These are phyloP conservation scores for Asterochloris sp. DNA, from an alignment of 139 green algal species.

Conservation along the genomic window DNA sequence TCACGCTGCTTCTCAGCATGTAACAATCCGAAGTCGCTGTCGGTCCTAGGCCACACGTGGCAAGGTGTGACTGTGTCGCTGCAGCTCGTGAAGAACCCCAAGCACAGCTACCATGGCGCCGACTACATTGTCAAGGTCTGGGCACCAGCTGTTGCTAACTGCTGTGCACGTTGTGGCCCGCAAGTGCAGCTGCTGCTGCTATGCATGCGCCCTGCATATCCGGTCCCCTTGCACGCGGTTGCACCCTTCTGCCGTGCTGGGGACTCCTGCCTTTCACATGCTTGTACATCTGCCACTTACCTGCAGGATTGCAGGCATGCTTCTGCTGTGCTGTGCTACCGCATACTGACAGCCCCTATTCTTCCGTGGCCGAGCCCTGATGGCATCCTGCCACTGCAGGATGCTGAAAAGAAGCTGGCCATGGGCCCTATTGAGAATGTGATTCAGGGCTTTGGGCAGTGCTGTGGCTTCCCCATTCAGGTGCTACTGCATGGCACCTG, in stretches of 20 bases:
- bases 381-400: neutral
- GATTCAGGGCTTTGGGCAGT: conserved; percentile 25
- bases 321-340: neutral
- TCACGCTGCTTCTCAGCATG: too few relatives aligned
- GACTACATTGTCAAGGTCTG: conserved; percentile 15
- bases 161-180: neutral
- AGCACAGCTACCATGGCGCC: conserved; percentile 23
- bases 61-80: neutral
- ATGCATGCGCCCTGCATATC: neutral
- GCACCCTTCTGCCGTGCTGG: neutral
- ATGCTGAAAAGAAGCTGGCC: conserved; percentile 5
- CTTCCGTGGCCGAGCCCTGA: neutral
- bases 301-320: neutral
- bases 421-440: conserved; percentile 23
- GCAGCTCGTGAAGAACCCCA: conserved; percentile 19
- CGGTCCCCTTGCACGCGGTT: neutral
- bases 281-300: neutral
- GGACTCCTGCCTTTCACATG: neutral
- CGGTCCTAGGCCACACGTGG: too few relatives aligned
- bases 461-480: conserved; percentile 30
- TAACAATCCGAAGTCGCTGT: too few relatives aligned
- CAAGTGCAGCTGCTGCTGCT: neutral
- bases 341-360: neutral
- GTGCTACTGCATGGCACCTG: too few relatives aligned
- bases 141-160: neutral